phyloP scores from a whole-genome alignment of 2,329 filamentous ascomycete genomes.

The Botrytis pseudocinerea region DNA sequence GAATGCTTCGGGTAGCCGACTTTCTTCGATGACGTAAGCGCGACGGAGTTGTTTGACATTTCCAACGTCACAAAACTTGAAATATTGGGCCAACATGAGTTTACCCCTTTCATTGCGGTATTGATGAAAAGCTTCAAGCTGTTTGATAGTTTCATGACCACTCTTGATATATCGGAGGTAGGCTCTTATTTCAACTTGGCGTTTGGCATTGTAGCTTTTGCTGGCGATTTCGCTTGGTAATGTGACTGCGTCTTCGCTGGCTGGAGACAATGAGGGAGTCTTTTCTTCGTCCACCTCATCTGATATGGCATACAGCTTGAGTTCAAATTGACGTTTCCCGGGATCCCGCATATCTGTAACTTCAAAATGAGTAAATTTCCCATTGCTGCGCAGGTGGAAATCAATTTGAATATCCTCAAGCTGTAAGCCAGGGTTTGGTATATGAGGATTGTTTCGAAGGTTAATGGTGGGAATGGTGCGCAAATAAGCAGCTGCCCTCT shows the following conservation, averaged over 20 bases:
- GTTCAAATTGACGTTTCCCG: background rate
- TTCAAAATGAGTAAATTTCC: background rate
- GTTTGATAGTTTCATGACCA: background rate
- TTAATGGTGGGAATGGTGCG: background rate
- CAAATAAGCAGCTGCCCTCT: background rate
- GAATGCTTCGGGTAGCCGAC: background rate
- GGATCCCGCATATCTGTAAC: background rate
- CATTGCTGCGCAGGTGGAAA: background rate
- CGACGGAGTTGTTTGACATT: conserved; percentile 2
- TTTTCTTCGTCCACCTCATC: background rate
- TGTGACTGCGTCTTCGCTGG: background rate
- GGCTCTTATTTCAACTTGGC: background rate
- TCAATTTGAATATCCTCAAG: background rate
- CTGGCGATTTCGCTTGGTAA: background rate
- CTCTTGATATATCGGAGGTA: conserved; percentile 14
- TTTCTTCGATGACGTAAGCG: background rate
- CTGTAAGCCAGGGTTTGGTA: background rate
- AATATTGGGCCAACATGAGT: conserved; percentile 6
- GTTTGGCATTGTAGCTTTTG: conserved; percentile 9
- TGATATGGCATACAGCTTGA: background rate
- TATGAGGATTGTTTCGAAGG: background rate
- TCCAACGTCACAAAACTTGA: conserved; percentile 8
- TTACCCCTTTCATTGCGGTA: background rate
- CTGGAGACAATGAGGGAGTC: background rate
- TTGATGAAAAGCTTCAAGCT: conserved; percentile 15